These are phyloP conservation scores for Pyrus hybrid DNA, from an alignment of 331 rosid genomes.

Conservation along the genomic window DNA sequence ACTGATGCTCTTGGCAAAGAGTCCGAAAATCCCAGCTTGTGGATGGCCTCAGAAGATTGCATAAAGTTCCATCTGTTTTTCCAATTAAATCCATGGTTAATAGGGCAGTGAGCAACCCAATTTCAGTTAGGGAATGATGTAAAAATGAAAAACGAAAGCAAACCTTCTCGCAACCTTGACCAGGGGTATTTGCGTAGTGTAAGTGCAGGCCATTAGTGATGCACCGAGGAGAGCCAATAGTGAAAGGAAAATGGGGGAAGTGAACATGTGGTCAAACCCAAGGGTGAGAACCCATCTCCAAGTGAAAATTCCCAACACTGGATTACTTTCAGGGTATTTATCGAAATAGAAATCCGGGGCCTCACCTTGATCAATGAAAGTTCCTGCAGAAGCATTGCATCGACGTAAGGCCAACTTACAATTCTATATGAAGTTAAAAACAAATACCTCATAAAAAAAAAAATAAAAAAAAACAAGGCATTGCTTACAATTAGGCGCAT, in stretches of 20 bases:
- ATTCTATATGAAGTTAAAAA: background rate
- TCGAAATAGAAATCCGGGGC: slow-evolving; percentile 70
- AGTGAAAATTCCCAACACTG: slow-evolving; percentile 72
- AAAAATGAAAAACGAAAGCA: background rate
- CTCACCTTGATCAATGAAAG: slow-evolving; percentile 87
- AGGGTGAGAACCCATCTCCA: slow-evolving; percentile 96
- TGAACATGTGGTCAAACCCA: slow-evolving; percentile 92
- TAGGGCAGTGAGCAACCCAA: slow-evolving; percentile 4
- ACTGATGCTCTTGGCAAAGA: slow-evolving; percentile 71
- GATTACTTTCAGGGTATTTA: slow-evolving; percentile 74
- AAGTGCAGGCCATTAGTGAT: slow-evolving; percentile 93
- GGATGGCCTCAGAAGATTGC: slow-evolving; percentile 67
- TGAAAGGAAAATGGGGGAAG: slow-evolving; percentile 71
- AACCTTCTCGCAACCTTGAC: slow-evolving; percentile 90
- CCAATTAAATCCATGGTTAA: slow-evolving; percentile 17
- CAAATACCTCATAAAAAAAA: too few species aligned
- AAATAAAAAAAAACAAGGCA: background rate
- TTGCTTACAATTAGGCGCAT: background rate
- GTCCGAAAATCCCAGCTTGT: slow-evolving; percentile 80
- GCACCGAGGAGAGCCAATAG: slow-evolving; percentile 66
- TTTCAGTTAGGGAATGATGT: background rate
- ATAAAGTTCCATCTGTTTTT: slow-evolving; percentile 68
- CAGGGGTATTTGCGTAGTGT: slow-evolving; percentile 90
- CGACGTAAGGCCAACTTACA: slow-evolving; percentile 10
- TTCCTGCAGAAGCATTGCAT: slow-evolving; percentile 44